Evolutionary conservation across 306 rosid genomes (phyloP), one percentile per base, ranked within the genome.

Genomic region (Glycine tomentella): DNA sequence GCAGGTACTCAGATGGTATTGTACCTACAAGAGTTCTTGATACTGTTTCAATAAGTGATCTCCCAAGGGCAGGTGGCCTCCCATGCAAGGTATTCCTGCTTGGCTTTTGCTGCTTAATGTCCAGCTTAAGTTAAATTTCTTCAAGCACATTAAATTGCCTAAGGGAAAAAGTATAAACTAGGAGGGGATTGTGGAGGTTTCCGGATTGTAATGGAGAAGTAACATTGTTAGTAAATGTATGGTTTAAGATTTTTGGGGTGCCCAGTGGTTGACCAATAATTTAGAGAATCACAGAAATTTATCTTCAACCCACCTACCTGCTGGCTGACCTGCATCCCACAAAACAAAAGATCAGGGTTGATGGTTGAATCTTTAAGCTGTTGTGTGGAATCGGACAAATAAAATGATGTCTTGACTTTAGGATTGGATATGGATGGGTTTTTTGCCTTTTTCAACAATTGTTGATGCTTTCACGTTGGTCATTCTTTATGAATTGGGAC

Each of bases 11-110:
- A 0, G 86, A 87, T 12, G 90, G 90, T 80, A 87, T 91, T 58
- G 80, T 87, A 71, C 97, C 97, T 13, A 90, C 90, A 17, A 85
- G 86, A 86, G 95, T 92, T 84, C 80, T 94, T 50, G 98, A 94
- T 75, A 92, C 97, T 2, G 75, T 90, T 87, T 82, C 97, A 62
- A 80, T 89, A 17, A 88, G 89, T 17, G 71, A 85, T 80, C 97
- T 94, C 15, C 79, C 63, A 56, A 89, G 77, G 82, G 90, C 84
- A 16, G 95, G 97, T 25, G 91, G 98, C 73, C 93, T 94, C 52
- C 98, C 98, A 74, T 86, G 92, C 92, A 87, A 92, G 97, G 98
- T 94, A 87, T 61, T 77, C 53, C 56, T 40, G 70, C 76, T 80
- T 80, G 76, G 50, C 7, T 76, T 76, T 44, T 72, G 65, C 36